These are phyloP conservation scores for Lodderomyces orthopsilosis DNA, from an alignment of 1,139 yeast genomes.

Conservation along the genomic window DNA sequence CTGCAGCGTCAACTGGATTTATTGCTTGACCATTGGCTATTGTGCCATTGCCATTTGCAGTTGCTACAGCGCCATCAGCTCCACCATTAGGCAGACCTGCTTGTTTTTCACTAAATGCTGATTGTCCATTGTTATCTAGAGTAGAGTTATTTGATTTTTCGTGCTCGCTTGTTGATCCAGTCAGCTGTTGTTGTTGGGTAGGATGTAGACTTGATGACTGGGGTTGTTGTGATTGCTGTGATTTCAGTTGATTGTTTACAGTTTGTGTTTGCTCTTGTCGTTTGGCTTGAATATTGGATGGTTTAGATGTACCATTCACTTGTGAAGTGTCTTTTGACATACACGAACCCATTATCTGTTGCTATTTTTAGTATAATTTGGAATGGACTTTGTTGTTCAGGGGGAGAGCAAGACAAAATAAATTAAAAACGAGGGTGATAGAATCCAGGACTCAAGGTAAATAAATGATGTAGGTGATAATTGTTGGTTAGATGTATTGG, in stretches of 20 bases:
- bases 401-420: neutral
- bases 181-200: conserved; percentile 1
- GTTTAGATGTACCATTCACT: conserved; percentile 3
- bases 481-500: neutral
- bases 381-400: too few relatives aligned
- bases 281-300: conserved; percentile 10
- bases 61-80: conserved; percentile 4
- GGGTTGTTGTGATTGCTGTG: conserved; percentile 5
- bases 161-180: conserved; percentile 1
- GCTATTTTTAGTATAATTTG: neutral
- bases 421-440: neutral
- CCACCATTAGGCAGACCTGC: conserved; percentile 5
- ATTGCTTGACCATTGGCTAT: conserved; percentile 5
- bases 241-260: conserved; percentile 6
- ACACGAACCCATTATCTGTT: conserved; percentile 16
- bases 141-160: conserved; percentile 3
- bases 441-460: neutral
- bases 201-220: conserved; percentile 4
- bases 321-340: conserved; percentile 13
- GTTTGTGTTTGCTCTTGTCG: conserved; percentile 16
- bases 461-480: neutral
- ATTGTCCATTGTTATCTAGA: conserved; percentile 6
- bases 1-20: conserved; percentile 15
- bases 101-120: conserved; percentile 5
- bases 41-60: conserved; percentile 7